phyloP scores from a whole-genome alignment of 2,329 filamentous ascomycete species.

The Claviceps sp. region DNA sequence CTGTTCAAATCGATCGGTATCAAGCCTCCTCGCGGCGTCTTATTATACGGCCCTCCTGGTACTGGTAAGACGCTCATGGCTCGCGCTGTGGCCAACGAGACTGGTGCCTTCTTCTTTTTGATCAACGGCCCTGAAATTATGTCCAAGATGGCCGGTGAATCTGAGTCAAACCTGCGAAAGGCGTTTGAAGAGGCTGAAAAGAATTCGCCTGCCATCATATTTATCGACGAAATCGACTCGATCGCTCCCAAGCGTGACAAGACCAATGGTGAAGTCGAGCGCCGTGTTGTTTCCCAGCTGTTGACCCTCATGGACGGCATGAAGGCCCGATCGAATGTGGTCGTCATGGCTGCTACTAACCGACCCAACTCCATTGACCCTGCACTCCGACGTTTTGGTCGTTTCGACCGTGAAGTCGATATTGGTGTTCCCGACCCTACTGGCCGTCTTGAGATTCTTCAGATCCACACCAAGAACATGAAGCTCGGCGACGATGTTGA shows the following conservation, averaged over 20 bases:
- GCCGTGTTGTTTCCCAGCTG: slow-evolving; percentile 94
- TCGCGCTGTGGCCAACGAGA: slow-evolving; percentile 96
- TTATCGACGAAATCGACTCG: slow-evolving; percentile 98
- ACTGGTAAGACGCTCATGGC: slow-evolving; percentile 99
- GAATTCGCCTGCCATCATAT: slow-evolving; percentile 98
- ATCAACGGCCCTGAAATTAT: slow-evolving; percentile 99
- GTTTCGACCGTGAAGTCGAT: slow-evolving; percentile 97
- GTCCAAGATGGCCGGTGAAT: slow-evolving; percentile 99
- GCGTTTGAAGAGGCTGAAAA: slow-evolving; percentile 99
- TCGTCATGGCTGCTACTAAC: slow-evolving; percentile 99
- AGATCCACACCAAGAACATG: slow-evolving; percentile 99
- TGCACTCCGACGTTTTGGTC: slow-evolving; percentile 91
- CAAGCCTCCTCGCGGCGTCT: slow-evolving; percentile 95
- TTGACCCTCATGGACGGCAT: slow-evolving; percentile 98
- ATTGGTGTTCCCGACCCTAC: slow-evolving; percentile 97
- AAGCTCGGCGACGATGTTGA: slow-evolving; percentile 96
- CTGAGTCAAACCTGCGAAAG: slow-evolving; percentile 93
- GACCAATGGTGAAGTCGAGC: slow-evolving; percentile 98
- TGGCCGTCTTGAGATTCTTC: slow-evolving; percentile 94
- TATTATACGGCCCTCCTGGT: slow-evolving; percentile 93
- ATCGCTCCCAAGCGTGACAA: slow-evolving; percentile 99
- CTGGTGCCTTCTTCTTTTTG: slow-evolving; percentile 96
- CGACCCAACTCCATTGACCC: slow-evolving; percentile 97
- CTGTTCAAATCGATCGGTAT: slow-evolving; percentile 99
- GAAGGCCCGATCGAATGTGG: slow-evolving; percentile 97